Evolutionary conservation across 257 asterid species (phyloP).

Genomic region (Lavandula angustifolia): DNA sequence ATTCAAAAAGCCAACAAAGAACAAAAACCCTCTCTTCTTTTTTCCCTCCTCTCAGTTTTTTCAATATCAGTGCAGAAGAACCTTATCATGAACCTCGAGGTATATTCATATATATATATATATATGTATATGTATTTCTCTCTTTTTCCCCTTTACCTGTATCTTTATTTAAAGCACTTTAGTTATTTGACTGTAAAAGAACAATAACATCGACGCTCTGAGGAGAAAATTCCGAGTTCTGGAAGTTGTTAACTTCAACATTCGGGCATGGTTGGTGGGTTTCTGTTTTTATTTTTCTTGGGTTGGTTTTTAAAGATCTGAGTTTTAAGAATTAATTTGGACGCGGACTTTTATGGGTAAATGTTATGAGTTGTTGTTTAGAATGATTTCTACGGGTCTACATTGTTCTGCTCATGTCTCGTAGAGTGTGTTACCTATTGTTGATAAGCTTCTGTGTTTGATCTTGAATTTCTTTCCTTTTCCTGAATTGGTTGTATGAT

Average conservation of each 20-base stretch:
- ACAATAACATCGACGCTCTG: slow-evolving; percentile 20
- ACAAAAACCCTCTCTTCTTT: slow-evolving; percentile 41
- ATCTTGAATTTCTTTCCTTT: slow-evolving; percentile 27
- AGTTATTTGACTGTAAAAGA: slow-evolving; percentile 30
- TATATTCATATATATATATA: slow-evolving; percentile 44
- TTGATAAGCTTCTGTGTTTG: slow-evolving; percentile 14
- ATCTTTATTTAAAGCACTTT: slow-evolving; percentile 36
- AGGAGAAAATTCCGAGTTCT: slow-evolving; percentile 28
- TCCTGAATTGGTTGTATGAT: slow-evolving; percentile 36
- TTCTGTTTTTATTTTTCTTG: not conserved
- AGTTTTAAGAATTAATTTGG: not conserved
- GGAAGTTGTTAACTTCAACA: slow-evolving; percentile 15
- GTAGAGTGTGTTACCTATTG: slow-evolving; percentile 6
- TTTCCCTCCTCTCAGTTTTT: slow-evolving; percentile 29
- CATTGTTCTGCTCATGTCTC: slow-evolving; percentile 22
- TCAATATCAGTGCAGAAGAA: slow-evolving; percentile 35
- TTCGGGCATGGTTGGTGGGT: not conserved
- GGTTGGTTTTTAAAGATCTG: slow-evolving; percentile 31
- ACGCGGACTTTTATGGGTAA: slow-evolving; percentile 19
- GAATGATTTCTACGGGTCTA: not conserved
- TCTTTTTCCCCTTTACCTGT: slow-evolving; percentile 15
- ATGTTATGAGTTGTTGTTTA: not conserved
- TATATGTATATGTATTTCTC: slow-evolving; percentile 14
- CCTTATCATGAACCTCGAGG: slow-evolving; percentile 64
- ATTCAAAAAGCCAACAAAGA: slow-evolving; percentile 41